These are phyloP conservation scores for Alisma plantagoaquatica DNA, from an alignment of 106 monocot species.

Conservation along the genomic window DNA sequence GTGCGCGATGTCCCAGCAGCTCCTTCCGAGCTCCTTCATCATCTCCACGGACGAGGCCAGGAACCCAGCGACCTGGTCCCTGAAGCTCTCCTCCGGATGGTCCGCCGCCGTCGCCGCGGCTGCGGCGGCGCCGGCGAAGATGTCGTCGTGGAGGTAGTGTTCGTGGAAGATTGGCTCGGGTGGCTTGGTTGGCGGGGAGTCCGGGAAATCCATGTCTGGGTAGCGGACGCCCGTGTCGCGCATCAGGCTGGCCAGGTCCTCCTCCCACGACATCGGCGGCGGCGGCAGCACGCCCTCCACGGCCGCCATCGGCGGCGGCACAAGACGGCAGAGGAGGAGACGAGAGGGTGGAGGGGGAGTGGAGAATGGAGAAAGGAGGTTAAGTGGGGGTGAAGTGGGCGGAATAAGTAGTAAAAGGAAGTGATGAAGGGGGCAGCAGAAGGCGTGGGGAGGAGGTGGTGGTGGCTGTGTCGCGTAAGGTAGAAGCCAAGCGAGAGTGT, in stretches of 20 bases:
- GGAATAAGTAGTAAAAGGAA: background rate
- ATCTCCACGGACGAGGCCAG: constrained; percentile 63
- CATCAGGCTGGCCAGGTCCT: constrained; percentile 45
- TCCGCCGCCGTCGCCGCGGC: constrained; percentile 19
- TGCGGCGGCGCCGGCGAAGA: constrained; percentile 8
- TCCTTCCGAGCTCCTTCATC: constrained; percentile 54
- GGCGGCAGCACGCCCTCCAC: no score
- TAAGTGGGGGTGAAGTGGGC: background rate
- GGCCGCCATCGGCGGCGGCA: constrained; percentile 12
- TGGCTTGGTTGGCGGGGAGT: no score
- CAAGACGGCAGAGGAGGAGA: no score
- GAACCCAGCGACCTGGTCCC: constrained; percentile 80
- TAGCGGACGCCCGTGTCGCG: constrained; percentile 14
- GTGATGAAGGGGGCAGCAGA: background rate
- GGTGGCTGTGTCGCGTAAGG: background rate
- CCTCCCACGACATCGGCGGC: constrained; percentile 53
- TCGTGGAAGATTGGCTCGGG: no score
- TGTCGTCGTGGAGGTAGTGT: no score
- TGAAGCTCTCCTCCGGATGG: constrained; percentile 73
- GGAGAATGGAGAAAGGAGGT: background rate
- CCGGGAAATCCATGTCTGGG: constrained; percentile 2
- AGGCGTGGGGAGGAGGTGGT: background rate
- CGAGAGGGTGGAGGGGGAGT: no score
- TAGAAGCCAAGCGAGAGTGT: background rate
- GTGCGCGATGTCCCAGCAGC: constrained; percentile 47